Conservation (phyloP, 345 rosid genomes). For the Moringa oleifera region DNA sequence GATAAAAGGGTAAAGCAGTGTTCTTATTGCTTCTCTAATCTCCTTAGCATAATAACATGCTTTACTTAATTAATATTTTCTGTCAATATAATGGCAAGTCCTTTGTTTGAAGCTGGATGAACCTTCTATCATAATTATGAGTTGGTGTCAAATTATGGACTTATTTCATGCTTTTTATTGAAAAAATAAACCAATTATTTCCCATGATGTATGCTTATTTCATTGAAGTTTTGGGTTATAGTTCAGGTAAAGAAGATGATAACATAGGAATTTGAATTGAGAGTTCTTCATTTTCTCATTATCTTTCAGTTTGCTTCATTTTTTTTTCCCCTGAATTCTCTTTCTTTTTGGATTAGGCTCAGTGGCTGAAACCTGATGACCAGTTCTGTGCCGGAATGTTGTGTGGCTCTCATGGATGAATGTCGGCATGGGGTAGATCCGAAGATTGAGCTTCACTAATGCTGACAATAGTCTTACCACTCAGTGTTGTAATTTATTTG, state of each 20-base stretch:
- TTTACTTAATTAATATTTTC: no score
- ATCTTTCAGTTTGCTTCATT: neutral
- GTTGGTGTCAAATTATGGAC: neutral
- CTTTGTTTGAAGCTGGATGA: neutral
- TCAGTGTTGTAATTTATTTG: constrained; percentile 16
- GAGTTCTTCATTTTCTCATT: neutral
- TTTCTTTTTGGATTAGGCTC: constrained; percentile 41
- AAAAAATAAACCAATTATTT: no score
- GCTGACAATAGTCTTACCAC: neutral
- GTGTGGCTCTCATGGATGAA: constrained; percentile 68
- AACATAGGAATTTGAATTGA: no score
- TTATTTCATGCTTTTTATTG: no score
- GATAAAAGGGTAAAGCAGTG: no score
- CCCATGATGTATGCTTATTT: no score
- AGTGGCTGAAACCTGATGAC: constrained; percentile 80
- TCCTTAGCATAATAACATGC: no score
- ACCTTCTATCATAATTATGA: neutral
- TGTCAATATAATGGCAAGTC: no score
- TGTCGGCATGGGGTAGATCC: constrained; percentile 53
- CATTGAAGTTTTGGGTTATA: neutral
- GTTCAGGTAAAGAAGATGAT: no score
- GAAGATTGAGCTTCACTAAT: constrained; percentile 38
- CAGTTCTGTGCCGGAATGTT: constrained; percentile 88
- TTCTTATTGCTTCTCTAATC: no score
- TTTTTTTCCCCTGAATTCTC: neutral